Percentiles rank a stretch among this genome's conserved stretches.
These are phyloP conservation scores for Gigaspora rosea DNA, from an alignment of 192 early-diverging fungal species.

Conservation along the genomic window DNA sequence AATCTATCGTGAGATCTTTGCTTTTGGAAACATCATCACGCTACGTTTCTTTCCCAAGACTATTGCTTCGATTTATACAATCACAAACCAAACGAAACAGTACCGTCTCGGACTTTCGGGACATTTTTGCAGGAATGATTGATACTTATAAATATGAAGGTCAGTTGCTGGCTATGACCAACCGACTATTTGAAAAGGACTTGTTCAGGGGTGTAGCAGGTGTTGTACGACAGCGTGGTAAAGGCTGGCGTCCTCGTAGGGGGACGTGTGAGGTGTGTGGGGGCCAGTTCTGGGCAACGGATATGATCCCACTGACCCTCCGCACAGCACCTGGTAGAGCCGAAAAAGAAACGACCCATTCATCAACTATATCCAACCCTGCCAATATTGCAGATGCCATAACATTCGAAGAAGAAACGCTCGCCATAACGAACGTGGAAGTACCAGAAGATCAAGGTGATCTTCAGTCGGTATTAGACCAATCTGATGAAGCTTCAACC, in stretches of 20 bases:
- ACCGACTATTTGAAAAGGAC: constrained; percentile 60
- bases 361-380: constrained; percentile 35
- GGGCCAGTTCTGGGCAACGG: constrained; percentile 51
- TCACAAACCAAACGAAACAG: constrained; percentile 52
- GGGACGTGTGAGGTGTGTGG: constrained; percentile 57
- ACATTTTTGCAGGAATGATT: constrained; percentile 63
- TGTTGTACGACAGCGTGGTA: constrained; percentile 51
- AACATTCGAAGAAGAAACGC: constrained; percentile 39
- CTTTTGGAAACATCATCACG: constrained; percentile 59
- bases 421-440: constrained; percentile 40
- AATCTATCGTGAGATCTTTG: constrained; percentile 58
- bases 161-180: constrained; percentile 62
- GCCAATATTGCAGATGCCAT: constrained; percentile 42
- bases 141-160: constrained; percentile 69
- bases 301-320: constrained; percentile 44
- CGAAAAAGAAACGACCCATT: constrained; percentile 38
- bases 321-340: constrained; percentile 36
- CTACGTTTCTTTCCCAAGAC: constrained; percentile 57
- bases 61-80: constrained; percentile 55
- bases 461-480: neutral
- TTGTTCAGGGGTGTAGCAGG: constrained; percentile 54
- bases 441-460: constrained; percentile 28
- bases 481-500: constrained; percentile 16
- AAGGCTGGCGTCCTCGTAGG: constrained; percentile 58
- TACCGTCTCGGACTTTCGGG: constrained; percentile 57